A percentile compares a stretch with the other conserved stretches of the same genome.
Conservation (phyloP, 2,329 filamentous ascomycete genomes). For the Penicillium paneum region DNA sequence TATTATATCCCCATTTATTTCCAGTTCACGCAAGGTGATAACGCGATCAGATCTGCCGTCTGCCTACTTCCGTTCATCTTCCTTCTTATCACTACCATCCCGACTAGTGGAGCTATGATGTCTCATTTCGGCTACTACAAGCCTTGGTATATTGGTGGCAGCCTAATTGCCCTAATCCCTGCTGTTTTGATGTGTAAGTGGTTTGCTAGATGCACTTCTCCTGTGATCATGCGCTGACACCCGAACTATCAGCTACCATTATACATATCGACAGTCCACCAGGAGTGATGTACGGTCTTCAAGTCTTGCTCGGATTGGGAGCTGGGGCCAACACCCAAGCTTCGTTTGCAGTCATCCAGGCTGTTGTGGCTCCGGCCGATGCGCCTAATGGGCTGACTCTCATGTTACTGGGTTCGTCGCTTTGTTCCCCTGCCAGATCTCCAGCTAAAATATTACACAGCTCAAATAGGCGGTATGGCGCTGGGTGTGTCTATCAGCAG, state of each 20-base stretch:
- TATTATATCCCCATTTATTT: conserved; percentile 58
- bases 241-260: background rate
- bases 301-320: conserved; percentile 11
- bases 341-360: background rate
- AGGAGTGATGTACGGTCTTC: conserved; percentile 3
- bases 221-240: background rate
- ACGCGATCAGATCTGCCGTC: conserved; percentile 28
- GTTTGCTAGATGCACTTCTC: too few relatives aligned
- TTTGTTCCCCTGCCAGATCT: too few relatives aligned
- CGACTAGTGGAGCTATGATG: conserved; percentile 26
- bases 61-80: conserved; percentile 27
- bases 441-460: background rate
- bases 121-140: conserved; percentile 23
- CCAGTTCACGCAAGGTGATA: conserved; percentile 47
- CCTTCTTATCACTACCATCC: conserved; percentile 16
- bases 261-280: conserved; percentile 1
- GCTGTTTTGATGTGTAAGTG: conserved; percentile 6
- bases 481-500: background rate
- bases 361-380: background rate
- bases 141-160: conserved; percentile 30
- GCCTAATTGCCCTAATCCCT: conserved; percentile 15
- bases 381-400: background rate
- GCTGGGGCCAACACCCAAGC: conserved; percentile 6
- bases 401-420: background rate
- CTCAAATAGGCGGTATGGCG: background rate